These are phyloP conservation scores for Moesziomyces sp. DNA, from an alignment of 1,284 basidiomycete genomes.

Conservation along the genomic window DNA sequence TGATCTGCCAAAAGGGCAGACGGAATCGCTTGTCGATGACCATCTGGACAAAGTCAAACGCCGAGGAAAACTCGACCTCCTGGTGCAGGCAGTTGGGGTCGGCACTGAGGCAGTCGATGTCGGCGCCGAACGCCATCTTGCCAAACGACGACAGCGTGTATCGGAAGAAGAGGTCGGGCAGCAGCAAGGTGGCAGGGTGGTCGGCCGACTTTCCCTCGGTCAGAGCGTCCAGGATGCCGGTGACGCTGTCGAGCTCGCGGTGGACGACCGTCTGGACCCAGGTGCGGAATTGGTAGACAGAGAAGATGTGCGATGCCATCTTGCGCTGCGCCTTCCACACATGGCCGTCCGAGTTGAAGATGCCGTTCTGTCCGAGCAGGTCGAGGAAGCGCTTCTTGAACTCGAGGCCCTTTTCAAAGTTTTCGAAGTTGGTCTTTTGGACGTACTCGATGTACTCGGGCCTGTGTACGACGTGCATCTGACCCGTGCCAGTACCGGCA, in stretches of 20 bases:
- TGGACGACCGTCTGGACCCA: conserved; percentile 57
- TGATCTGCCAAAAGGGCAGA: conserved; percentile 28
- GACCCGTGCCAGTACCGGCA: conserved; percentile 20
- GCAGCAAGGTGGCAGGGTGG: conserved; percentile 31
- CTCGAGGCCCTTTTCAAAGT: conserved; percentile 53
- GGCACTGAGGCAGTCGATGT: conserved; percentile 41
- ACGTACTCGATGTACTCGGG: conserved; percentile 63
- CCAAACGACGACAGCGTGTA: conserved; percentile 56
- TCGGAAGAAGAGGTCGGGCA: conserved; percentile 57
- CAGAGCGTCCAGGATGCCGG: conserved; percentile 38
- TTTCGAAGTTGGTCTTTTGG: conserved; percentile 65
- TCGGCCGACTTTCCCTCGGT: conserved; percentile 11
- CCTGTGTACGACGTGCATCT: conserved; percentile 41
- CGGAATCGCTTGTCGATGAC: conserved; percentile 50
- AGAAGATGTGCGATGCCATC: conserved; percentile 61
- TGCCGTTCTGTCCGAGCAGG: conserved; percentile 51
- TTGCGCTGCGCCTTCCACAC: conserved; percentile 63
- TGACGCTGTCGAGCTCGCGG: conserved; percentile 48
- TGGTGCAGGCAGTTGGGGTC: conserved; percentile 25
- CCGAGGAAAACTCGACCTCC: conserved; percentile 40
- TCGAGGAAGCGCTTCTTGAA: conserved; percentile 50
- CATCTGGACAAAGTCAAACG: conserved; percentile 56
- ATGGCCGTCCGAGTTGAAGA: conserved; percentile 63
- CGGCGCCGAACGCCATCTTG: conserved; percentile 51
- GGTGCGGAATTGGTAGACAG: conserved; percentile 58